Evolutionary conservation across 2,329 filamentous ascomycete species (phyloP).

Genomic region (Scleromitrula shiraiana): DNA sequence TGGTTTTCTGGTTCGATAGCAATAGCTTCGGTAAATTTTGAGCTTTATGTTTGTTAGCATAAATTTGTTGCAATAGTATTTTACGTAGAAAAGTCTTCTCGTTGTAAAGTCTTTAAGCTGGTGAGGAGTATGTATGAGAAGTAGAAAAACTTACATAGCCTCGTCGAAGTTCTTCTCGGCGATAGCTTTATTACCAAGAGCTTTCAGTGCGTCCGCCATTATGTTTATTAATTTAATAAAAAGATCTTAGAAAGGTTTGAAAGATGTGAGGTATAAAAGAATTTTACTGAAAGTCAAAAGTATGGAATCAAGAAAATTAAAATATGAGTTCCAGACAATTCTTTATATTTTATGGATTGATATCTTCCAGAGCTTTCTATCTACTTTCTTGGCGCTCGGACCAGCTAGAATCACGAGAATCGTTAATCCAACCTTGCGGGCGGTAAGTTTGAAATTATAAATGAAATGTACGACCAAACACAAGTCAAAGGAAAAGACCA

Average conservation of each 20-base stretch:
- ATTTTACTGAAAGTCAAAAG: not conserved
- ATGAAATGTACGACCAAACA: too few relatives aligned
- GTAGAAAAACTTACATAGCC: slow-evolving; percentile 66
- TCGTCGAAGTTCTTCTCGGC: slow-evolving; percentile 94
- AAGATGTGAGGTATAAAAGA: not conserved
- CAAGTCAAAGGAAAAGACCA: too few relatives aligned
- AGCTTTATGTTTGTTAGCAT: slow-evolving; percentile 43
- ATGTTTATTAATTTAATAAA: slow-evolving; percentile 1
- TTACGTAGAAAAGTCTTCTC: too few relatives aligned
- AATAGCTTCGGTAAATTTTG: slow-evolving; percentile 93
- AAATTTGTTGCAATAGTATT: not conserved
- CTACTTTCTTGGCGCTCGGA: not conserved
- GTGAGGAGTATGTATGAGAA: slow-evolving; percentile 5
- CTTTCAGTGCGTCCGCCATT: slow-evolving; percentile 66
- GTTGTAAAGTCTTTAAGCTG: not conserved
- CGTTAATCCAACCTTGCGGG: too few relatives aligned
- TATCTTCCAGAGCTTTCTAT: not conserved
- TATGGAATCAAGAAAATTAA: not conserved
- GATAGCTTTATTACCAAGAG: slow-evolving; percentile 97
- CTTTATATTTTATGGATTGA: not conserved
- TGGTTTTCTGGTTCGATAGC: slow-evolving; percentile 82
- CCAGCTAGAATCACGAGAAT: too few relatives aligned
- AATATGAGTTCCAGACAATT: not conserved
- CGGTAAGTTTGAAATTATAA: too few relatives aligned
- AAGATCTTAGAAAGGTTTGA: not conserved